Base-by-base conservation (phyloP, 129 eudicot genomes). In the Glebionis coronaria region DNA sequence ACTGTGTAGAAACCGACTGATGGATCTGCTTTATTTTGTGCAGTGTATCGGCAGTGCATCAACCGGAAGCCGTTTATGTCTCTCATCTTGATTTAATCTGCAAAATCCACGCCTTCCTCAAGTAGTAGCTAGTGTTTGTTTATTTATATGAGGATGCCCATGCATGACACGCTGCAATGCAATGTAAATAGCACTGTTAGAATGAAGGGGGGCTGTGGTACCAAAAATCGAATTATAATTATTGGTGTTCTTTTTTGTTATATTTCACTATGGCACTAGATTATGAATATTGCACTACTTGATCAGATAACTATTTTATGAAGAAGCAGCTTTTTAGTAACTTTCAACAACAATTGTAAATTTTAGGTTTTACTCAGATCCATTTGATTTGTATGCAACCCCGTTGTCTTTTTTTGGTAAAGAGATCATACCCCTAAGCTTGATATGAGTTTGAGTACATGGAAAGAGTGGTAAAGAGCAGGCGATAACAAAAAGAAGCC, bases 101-200 rank as follows among this genome's bases (percentile, higher is more conserved):
- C 8, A 12, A 50, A 16, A 31, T 35, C 60, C n/a, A 18, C 25
- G 1, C 29, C 12, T 20, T 54, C 60, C 60, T 20, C 2, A 23
- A 20, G 29, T 54, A 54, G 60, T 13, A 19, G 29, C 25, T 20
- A 4, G n/a, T 35, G 47, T 35, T 67, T 52, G 4, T 31, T 68
- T 67, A 50, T 67, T 10, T 63, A 12, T 19, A 38, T 6, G 15
- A 66, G 44, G 60, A 67, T 45, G 71, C 25, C 28, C 27, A 29
- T 29, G 56, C 27, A 44, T 63, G 53, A 49, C 59, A 47, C 59
- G 25, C 27, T 49, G 15, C 61, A 53, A 31, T 53, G 52, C 40
- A 38, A 68, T 68, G 73, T 68, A 54, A 68, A 68, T 68, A 55
- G 20, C 13, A 35, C 5, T 38, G 38, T 54, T 21, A 68, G 62